phyloP scores from a whole-genome alignment of 2,329 filamentous ascomycete species.

The Clonostachys chloroleuca region DNA sequence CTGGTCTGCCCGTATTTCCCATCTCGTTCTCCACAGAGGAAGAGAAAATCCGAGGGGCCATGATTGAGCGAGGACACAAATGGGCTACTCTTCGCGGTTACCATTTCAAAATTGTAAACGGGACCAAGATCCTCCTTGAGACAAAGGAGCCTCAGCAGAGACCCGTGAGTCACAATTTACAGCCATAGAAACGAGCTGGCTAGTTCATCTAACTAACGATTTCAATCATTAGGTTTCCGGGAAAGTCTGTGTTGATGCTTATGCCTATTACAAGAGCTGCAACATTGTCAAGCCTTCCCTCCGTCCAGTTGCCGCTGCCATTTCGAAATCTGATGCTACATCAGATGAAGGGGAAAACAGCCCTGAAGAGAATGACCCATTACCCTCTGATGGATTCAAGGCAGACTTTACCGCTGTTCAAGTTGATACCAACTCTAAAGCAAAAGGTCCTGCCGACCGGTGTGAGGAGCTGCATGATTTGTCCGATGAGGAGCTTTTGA shows the following conservation, averaged over 20 bases:
- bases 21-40: slow-evolving; percentile 15
- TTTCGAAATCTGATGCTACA: background rate
- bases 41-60: slow-evolving; percentile 10
- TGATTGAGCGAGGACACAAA: slow-evolving; percentile 21
- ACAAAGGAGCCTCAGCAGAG: slow-evolving; percentile 12
- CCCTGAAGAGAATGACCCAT: slow-evolving; percentile 1
- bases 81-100: slow-evolving; percentile 24
- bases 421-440: slow-evolving; percentile 2
- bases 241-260: slow-evolving; percentile 24
- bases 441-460: slow-evolving; percentile 6
- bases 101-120: slow-evolving; percentile 18
- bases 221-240: slow-evolving; percentile 8
- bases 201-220: too few relatives aligned
- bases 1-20: slow-evolving; percentile 18
- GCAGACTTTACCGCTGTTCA: slow-evolving; percentile 4
- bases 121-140: slow-evolving; percentile 19
- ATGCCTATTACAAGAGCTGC: slow-evolving; percentile 24
- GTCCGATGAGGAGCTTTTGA: slow-evolving; percentile 24
- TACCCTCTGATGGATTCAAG: slow-evolving; percentile 2
- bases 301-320: slow-evolving; percentile 1
- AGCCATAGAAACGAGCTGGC: background rate
- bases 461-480: slow-evolving; percentile 16
- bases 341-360: background rate
- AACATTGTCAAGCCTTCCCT: slow-evolving; percentile 20
- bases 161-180: slow-evolving; percentile 9